Percentiles rank a stretch among this genome's conserved stretches.
These are phyloP conservation scores for Quercus phellos DNA, from an alignment of 331 rosid genomes.

Conservation along the genomic window DNA sequence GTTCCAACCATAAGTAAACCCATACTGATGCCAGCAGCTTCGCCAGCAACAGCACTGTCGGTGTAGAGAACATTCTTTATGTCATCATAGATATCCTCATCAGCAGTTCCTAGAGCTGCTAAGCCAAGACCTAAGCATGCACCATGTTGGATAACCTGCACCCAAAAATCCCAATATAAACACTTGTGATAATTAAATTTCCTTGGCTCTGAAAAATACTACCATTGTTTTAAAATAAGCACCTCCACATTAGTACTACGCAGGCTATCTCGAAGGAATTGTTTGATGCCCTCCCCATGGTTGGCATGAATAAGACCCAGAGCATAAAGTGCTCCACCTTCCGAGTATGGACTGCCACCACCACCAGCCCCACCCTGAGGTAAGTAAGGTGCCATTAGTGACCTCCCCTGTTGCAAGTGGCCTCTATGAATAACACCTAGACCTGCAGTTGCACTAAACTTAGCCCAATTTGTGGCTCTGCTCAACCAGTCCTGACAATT, in stretches of 20 bases:
- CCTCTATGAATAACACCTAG: constrained; percentile 97
- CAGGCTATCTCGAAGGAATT: constrained; percentile 89
- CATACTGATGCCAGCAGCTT: constrained; percentile 98
- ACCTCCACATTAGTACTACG: constrained; percentile 94
- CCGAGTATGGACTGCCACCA: constrained; percentile 95
- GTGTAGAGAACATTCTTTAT: constrained; percentile 80
- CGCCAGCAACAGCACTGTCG: constrained; percentile 97
- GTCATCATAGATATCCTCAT: constrained; percentile 84
- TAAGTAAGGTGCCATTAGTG: constrained; percentile 96
- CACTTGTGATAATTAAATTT: constrained; percentile 3
- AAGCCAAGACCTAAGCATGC: constrained; percentile 98
- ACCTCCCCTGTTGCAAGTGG: constrained; percentile 93
- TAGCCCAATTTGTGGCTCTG: constrained; percentile 99
- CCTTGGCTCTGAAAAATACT: background rate
- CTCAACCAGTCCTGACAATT: constrained; percentile 85
- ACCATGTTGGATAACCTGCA: constrained; percentile 94
- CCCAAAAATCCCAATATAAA: constrained; percentile 22
- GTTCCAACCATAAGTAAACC: constrained; percentile 99
- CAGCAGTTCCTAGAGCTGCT: constrained; percentile 94
- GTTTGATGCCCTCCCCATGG: constrained; percentile 97
- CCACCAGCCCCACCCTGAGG: constrained; percentile 95
- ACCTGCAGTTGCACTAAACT: constrained; percentile 98
- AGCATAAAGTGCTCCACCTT: constrained; percentile 98
- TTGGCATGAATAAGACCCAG: constrained; percentile 97
- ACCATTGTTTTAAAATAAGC: constrained; percentile 13